Evolutionary conservation across 176 grass and related monocot species (phyloP), one percentile per base, ranked within the genome.

Genomic region (Lolium perenne): DNA sequence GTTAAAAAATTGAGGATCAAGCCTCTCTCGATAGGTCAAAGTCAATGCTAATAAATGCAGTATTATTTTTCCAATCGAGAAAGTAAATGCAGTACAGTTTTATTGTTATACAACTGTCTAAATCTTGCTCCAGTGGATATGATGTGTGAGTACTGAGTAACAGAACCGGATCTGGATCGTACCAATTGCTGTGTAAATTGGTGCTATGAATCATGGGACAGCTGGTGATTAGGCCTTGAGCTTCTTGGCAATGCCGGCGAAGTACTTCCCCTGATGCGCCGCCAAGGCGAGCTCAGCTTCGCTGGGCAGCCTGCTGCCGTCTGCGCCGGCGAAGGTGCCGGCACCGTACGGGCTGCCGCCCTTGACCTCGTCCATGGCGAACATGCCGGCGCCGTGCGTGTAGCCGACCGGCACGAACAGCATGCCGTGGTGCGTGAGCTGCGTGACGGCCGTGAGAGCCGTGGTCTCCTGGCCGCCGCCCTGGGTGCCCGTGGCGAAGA

Each of bases 381-480:
- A 90, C 91, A 93, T 93, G 14, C 88, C 82, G 2, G 82, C 70
- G 21, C 91, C 88, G 0, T 84, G 85, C n/a, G 61, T 84, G 51
- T 86, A 90, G 0, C 91, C 88, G 0, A 90, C 51, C 10, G 91
- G 88, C 14, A 93, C 91, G 80, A 88, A 93, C 18, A 93, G 13
- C 88, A 93, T 93, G 56, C 91, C 91, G 32, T 93, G 88, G 82
- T 93, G 91, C 18, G 81, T 64, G 11, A 92, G 77, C 56, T 87
- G 91, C 35, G 91, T 89, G 38, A 92, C 65, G 0, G 87, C 91
- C 5, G 87, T 89, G 17, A 92, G 88, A 80, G 87, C 50, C 5
- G 94, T 95, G 63, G 94, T 93, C 84, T 95, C 94, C 83, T 95
- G 94, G 22, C 91, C 94, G n/a, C 94, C 94, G 38, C 94, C 94